Evolutionary conservation across 208 protist genomes (phyloP), one percentile per base, ranked within the genome.

Genomic region (Leishmania amazonensis): DNA sequence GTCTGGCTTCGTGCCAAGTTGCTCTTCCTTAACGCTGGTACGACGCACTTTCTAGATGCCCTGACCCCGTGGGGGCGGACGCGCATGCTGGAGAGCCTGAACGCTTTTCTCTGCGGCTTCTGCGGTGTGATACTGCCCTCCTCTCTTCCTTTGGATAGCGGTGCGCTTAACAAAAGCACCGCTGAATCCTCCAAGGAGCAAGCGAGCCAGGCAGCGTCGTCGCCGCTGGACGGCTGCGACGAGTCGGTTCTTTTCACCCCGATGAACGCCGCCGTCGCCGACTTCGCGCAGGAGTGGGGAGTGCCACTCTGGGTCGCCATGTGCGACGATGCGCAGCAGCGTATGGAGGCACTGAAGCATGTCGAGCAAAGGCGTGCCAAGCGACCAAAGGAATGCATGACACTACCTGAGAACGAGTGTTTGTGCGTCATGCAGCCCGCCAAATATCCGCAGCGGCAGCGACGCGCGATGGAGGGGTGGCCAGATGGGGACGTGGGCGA

Each of bases 271-370:
- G 78, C 79, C 28, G 83, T 84, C 13, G 64, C 80, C n/a, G 78
- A 87, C 38, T 94, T 96, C 71, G 81, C 87, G 45, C 70, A 74
- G 78, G 72, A n/a, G 53, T 96, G 92, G 92, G 90, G 83, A 1
- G 81, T 94, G n/a, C 85, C 85, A 65, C 81, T 96, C 71, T 96
- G 88, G 90, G 19, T 91, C 3, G 89, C 80, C 79, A 83, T 90
- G 62, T 96, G 92, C 83, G 83, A 89, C 31, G 83, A 83, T 40
- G 77, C 83, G 35, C 78, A 77, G 54, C 83, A 73, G 15, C 78
- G 83, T 28, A 79, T 83, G 51, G 78, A 79, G 15, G 65, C 49
- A 28, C 73, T 62, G 73, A 54, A 47, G 73, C 73, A 28, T 13
- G 49, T 45, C 15, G 31, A 76, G 73, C 49, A 62, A 28, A 40